phyloP scores from a whole-genome alignment of 495 filamentous ascomycete species.

The Hypoxylon rickii region DNA sequence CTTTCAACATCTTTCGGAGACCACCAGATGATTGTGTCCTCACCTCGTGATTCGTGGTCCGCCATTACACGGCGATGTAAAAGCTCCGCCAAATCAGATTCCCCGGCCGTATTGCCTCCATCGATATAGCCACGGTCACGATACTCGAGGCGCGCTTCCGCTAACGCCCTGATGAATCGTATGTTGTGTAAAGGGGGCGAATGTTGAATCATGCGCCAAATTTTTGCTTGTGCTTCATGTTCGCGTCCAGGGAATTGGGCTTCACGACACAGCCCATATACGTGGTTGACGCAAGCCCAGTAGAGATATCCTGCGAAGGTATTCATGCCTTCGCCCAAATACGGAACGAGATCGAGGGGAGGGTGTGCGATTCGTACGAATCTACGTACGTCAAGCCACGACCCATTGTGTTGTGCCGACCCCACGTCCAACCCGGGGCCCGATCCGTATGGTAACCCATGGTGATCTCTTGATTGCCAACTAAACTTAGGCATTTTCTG shows the following conservation, averaged over 20 bases:
- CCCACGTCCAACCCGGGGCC: too few relatives aligned
- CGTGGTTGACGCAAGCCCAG: conserved; percentile 23
- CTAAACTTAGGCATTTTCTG: too few relatives aligned
- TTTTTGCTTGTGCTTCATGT: conserved; percentile 15
- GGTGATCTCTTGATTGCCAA: conserved; percentile 6
- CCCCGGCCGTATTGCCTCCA: conserved; percentile 14
- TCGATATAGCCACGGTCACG: conserved; percentile 22
- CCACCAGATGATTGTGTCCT: conserved; percentile 16
- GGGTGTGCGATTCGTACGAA: conserved; percentile 14
- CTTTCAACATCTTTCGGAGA: conserved; percentile 21
- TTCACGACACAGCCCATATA: conserved; percentile 17
- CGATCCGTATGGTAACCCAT: too few relatives aligned
- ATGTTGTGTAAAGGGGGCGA: conserved; percentile 15
- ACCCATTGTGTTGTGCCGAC: too few relatives aligned
- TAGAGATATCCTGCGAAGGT: conserved; percentile 31
- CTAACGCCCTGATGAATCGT: conserved; percentile 22
- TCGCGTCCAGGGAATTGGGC: neutral
- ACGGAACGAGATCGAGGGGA: conserved; percentile 25
- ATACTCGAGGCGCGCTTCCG: conserved; percentile 23
- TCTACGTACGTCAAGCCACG: conserved; percentile 27
- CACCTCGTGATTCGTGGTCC: conserved; percentile 16
- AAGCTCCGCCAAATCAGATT: conserved; percentile 4
- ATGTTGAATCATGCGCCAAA: conserved; percentile 26
- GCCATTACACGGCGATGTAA: conserved; percentile 12
- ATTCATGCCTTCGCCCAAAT: conserved; percentile 15